Evolutionary conservation across 1,284 basidiomycete species (phyloP).

Genomic region (Mycosarcoma maydis): DNA sequence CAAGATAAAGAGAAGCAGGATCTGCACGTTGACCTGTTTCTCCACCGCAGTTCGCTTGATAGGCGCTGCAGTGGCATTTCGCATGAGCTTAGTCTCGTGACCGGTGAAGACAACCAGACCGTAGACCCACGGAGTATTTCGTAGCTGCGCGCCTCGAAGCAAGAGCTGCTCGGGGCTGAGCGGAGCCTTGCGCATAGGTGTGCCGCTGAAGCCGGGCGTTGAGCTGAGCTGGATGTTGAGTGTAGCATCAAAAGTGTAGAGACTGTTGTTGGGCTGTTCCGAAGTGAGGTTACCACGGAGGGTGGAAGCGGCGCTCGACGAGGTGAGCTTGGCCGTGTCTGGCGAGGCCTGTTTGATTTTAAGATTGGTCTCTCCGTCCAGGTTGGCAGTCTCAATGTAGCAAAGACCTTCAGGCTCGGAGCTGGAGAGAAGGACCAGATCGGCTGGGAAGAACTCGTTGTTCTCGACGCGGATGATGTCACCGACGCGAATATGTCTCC

Average conservation of each 20-base stretch:
- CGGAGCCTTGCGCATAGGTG: conserved; percentile 72
- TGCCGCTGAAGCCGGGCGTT: conserved; percentile 61
- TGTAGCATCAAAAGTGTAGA: conserved; percentile 91
- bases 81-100: conserved; percentile 98
- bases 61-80: conserved; percentile 86
- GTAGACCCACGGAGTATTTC: conserved; percentile 97
- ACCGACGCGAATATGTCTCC: conserved; percentile 89
- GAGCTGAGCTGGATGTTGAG: conserved; percentile 71
- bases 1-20: conserved; percentile 92
- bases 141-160: conserved; percentile 90
- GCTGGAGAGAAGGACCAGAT: conserved; percentile 85
- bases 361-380: conserved; percentile 97
- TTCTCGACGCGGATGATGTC: conserved; percentile 90
- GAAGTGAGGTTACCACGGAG: conserved; percentile 86
- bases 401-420: conserved; percentile 97
- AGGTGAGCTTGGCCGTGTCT: conserved; percentile 80
- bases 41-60: conserved; percentile 97
- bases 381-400: conserved; percentile 96
- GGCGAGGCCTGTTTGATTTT: conserved; percentile 97
- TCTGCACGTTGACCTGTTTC: conserved; percentile 93
- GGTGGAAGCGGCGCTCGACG: conserved; percentile 78
- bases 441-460: conserved; percentile 95
- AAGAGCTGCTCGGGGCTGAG: conserved; percentile 94
- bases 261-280: conserved; percentile 95
- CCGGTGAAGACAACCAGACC: conserved; percentile 94